Evolutionary conservation across 1,139 yeast species (phyloP).

Genomic region (Chernovozyma aurita): DNA sequence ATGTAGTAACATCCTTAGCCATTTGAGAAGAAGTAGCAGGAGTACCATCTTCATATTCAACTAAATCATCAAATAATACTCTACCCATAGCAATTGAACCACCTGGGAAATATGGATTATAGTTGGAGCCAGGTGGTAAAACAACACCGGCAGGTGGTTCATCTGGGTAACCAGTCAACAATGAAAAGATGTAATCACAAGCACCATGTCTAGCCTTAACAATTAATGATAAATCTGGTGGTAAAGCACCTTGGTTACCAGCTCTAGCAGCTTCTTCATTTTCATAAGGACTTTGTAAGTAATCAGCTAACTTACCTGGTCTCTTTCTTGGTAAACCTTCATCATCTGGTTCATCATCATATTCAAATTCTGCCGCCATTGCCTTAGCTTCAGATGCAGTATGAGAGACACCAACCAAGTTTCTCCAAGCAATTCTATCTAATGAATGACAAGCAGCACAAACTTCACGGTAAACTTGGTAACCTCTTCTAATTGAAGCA

Average conservation of each 20-base stretch:
- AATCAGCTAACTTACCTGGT: slow-evolving; percentile 96
- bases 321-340: slow-evolving; percentile 98
- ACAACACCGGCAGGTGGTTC: slow-evolving; percentile 97
- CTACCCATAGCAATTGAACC: slow-evolving; percentile 99
- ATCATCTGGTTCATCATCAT: slow-evolving; percentile 99
- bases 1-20: slow-evolving; percentile 96
- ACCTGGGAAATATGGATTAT: slow-evolving; percentile 99
- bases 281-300: slow-evolving; percentile 91
- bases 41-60: slow-evolving; percentile 98
- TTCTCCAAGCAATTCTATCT: slow-evolving; percentile 98
- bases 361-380: slow-evolving; percentile 94
- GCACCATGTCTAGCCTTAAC: slow-evolving; percentile 99
- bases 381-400: slow-evolving; percentile 86
- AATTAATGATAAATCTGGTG: slow-evolving; percentile 95
- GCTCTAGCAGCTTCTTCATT: slow-evolving; percentile 99
- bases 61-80: slow-evolving; percentile 93
- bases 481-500: slow-evolving; percentile 97
- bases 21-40: slow-evolving; percentile 98
- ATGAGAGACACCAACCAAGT: slow-evolving; percentile 95
- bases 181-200: slow-evolving; percentile 87
- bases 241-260: slow-evolving; percentile 98
- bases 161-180: slow-evolving; percentile 98
- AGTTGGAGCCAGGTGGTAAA: slow-evolving; percentile 90
- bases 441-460: slow-evolving; percentile 99
- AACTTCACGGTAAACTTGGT: slow-evolving; percentile 97